A percentile compares a stretch with the other conserved stretches of the same genome.
Conservation (phyloP, 441 rosid genomes). For the Brassica hybrid region DNA sequence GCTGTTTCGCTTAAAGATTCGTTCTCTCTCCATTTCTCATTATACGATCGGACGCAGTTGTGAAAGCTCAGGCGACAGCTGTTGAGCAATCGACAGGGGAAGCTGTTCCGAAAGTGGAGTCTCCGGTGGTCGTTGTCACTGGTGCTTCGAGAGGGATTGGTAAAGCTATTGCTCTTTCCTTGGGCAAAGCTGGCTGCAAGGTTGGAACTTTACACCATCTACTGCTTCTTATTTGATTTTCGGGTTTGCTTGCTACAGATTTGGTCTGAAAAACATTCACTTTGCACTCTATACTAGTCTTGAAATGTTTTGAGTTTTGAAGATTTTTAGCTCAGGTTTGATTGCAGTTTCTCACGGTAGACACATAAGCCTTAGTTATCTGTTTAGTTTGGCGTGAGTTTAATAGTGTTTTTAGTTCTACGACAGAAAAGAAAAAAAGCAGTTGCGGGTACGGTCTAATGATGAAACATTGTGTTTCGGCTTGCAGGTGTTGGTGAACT, state of each 20-base stretch:
- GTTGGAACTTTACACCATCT: conserved; percentile 36
- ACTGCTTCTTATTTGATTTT: background rate
- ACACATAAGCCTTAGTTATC: background rate
- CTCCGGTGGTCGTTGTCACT: conserved; percentile 85
- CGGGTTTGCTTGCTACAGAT: background rate
- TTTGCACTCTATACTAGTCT: background rate
- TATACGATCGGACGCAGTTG: conserved; percentile 41
- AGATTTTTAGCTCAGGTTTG: background rate
- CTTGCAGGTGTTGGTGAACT: conserved; percentile 89
- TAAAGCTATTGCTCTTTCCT: conserved; percentile 79
- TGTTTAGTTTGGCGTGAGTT: background rate
- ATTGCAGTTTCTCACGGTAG: background rate
- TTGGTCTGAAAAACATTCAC: background rate
- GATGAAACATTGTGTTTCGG: conserved; percentile 27
- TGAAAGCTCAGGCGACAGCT: conserved; percentile 62
- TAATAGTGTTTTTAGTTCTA: background rate
- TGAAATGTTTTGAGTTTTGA: background rate
- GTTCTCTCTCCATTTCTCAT: background rate
- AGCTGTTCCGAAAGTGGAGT: conserved; percentile 57
- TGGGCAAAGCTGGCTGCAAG: conserved; percentile 96
- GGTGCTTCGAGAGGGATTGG: conserved; percentile 99
- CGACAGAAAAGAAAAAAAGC: background rate
- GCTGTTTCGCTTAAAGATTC: background rate
- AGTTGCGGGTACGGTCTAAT: background rate
- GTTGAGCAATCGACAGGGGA: conserved; percentile 52